Base-by-base conservation (phyloP, 1,139 yeast species). In the Diutina sp. region DNA sequence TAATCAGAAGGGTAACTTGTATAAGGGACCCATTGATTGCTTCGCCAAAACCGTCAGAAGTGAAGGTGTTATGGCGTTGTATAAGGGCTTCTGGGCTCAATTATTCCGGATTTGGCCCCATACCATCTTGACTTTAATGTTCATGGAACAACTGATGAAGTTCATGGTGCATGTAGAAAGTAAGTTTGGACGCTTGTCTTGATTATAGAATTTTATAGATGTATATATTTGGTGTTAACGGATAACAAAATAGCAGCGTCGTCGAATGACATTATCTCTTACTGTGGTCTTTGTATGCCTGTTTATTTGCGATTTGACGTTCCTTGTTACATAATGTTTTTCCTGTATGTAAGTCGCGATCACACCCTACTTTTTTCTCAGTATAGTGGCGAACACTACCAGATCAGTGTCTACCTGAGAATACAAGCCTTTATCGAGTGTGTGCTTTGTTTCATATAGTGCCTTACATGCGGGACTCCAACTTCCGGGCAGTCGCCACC, bases 61-160 rank as follows among this genome's bases (percentile, higher is more conserved):
- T 35, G 99, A 93, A 72, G 99, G 99, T n/a, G 70, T 85, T 3
- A 67, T 79, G 54, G 98, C 99, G 0, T 78, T 93, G 56, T 93
- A 91, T 70, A 93, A 93, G 73, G 99, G 99, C 8, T 91, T 93
- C 69, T 84, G 85, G 70, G 97, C 99, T 1, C 98, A 93, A 66
- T 73, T 91, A 58, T 75, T 90, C 69, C 82, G 99, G 72, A 85
- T 93, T 58, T 97, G 95, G 1, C 99, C 99, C 25, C 99, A 93
- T 69, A 90, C 98, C 3, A 85, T 93, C 56, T 76, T 93, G 65
- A 87, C 95, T 38, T 78, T 93, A 67, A 90, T 90, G 67, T 90
- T 93, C 67, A 89, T 93, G 97, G 99, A 93, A 71, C 96, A 89
- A 66, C 85, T 96, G 35, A 85, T 90, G 90, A 82, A 82, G 62